A percentile compares a stretch with the other conserved stretches of the same genome.
Conservation (phyloP, 768 basidiomycete genomes). For the Leucocoprinus birnbaumii region DNA sequence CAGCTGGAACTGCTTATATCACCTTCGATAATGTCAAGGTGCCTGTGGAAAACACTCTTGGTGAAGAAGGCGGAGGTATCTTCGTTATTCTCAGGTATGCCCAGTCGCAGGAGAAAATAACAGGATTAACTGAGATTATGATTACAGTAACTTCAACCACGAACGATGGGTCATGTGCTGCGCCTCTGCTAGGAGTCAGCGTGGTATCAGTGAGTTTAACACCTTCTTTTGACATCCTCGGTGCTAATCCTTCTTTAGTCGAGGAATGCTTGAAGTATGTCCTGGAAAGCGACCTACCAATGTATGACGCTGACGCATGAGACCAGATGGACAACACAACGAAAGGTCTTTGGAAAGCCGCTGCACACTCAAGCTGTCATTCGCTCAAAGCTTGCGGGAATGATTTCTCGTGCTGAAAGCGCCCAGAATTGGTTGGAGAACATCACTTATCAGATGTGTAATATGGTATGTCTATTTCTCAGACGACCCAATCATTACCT, state of each 20-base stretch:
- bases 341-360: constrained; percentile 90
- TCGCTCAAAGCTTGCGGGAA: constrained; percentile 80
- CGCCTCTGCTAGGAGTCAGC: constrained; percentile 54
- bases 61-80: constrained; percentile 37
- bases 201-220: constrained; percentile 24
- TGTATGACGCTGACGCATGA: not conserved
- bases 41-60: constrained; percentile 82
- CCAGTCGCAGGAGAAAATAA: no score
- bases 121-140: no score
- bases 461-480: constrained; percentile 49
- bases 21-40: constrained; percentile 85
- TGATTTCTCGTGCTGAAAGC: constrained; percentile 75
- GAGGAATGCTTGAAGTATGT: constrained; percentile 82
- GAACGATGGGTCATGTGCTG: constrained; percentile 93
- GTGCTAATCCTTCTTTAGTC: constrained; percentile 31
- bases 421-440: constrained; percentile 83
- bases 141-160: constrained; percentile 83
- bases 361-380: constrained; percentile 84
- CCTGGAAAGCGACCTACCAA: not conserved
- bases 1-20: constrained; percentile 85
- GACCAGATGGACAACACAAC: constrained; percentile 77
- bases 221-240: not conserved
- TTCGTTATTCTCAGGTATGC: constrained; percentile 30
- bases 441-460: constrained; percentile 85
- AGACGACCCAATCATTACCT: not conserved